Base-by-base conservation (phyloP, 2,329 filamentous ascomycete species). In the Scedosporium minutisporum region DNA sequence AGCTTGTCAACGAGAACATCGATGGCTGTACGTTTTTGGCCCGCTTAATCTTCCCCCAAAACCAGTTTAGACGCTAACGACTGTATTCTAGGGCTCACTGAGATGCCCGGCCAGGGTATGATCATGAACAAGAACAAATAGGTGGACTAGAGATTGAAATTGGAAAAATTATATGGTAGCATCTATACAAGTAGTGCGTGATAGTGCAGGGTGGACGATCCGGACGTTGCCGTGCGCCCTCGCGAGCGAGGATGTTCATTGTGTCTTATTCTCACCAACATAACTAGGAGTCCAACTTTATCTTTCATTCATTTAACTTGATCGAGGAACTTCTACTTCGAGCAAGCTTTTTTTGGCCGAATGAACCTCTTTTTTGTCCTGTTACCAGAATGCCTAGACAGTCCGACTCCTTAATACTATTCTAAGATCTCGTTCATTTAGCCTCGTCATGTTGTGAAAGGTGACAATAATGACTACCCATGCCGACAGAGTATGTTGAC, bases 1-100 rank as follows among this genome's bases (percentile, higher is more conserved):
- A 81, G 66, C 76, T 79, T 66, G 77, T 79, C 16, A 73, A 75
- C 33, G 80, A 82, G 70, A 65, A 76, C 10, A 77, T 81, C 61
- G 78, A 81, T 58, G 80, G 78, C 69, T 80, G 78, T 63, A 58
- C 59, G 61, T 58, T 29, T 38, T 38, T 38, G 33, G 12, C 33
- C 10, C 2, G 33, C 33, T 4, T 38, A 10, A 12, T 2, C 2
- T 14, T 38, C 33, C 12, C 10, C 33, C 33, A 38, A 38, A n/a
- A n/a, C n/a, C 33, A 14, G 3, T 53, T 48, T 57, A 33, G 33
- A 38, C 10, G 58, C 44, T 25, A 21, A 21, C 25, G 2, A 7
- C 57, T 12, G 1, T 29, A 6, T 38, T 38, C 16, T 38, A 62
- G 60, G 60, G 60, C 60, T 62, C 60, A 42, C 60, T 9, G 51